Base-by-base conservation (phyloP, 2,329 filamentous ascomycete species). In the Aspergillus clavatus region DNA sequence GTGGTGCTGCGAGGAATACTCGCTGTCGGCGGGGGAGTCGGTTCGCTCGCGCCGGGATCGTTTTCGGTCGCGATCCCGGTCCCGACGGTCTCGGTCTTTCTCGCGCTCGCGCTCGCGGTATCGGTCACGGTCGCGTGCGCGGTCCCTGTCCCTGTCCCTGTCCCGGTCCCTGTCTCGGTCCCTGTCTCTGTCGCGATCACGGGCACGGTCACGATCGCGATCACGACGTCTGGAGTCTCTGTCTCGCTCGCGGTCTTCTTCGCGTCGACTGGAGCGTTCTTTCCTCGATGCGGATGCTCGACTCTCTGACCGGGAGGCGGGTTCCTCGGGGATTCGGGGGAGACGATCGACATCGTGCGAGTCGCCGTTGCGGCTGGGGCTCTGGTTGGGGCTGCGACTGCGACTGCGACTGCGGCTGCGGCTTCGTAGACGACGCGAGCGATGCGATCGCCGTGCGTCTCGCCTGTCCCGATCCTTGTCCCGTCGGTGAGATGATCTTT, bases 401-500 rank as follows among this genome's bases (percentile, higher is more conserved):
- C 73, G 74, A n/a, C n/a, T n/a, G n/a, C n/a, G n/a, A n/a, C 38
- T 76, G 73, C 23, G 23, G 23, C 23, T 24, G 23, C 4, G 23
- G 23, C 23, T 24, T 5, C 23, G 23, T 8, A 24, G 23, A 21
- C 76, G 77, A 22, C 73, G 74, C 3, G 72, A 72, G 26, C 76
- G 75, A 47, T 73, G 74, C 24, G 75, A 74, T 14, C 69, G 63
- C 53, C 68, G 59, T 47, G 67, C 56, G 52, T 58, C 55, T 59
- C 66, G 58, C 56, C 72, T 56, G n/a, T 79, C 75, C 46, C 74
- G 73, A 33, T 85, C 80, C 52, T 76, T 77, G 41, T 79, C 82
- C 54, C 81, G 82, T 50, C 81, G 79, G 55, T 82, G 79, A 39
- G 75, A 74, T 5, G 79, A 76, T 43, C 76, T 80, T 28, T 74